Evolutionary conservation across 2,329 filamentous ascomycete species (phyloP).

Genomic region (Cercospora berteroae): DNA sequence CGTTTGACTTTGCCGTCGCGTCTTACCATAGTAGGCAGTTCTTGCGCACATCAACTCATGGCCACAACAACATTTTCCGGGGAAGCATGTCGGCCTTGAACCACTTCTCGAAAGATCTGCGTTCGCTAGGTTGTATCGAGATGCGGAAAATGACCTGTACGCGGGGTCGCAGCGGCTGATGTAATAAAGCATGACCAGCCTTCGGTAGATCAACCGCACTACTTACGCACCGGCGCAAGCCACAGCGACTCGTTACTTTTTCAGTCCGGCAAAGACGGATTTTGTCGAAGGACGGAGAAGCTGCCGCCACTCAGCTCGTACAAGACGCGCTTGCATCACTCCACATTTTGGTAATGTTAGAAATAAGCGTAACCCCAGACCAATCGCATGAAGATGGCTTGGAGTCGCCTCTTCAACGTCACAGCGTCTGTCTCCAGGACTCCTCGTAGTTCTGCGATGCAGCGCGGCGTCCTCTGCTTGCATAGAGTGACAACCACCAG

Average conservation of each 20-base stretch:
- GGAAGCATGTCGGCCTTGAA: neutral
- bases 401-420: neutral
- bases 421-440: neutral
- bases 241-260: neutral
- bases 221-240: neutral
- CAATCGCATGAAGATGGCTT: neutral
- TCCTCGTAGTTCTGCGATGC: neutral
- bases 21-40: neutral
- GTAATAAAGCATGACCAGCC: conserved; percentile 3
- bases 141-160: neutral
- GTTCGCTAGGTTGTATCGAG: neutral
- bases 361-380: neutral
- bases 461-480: neutral
- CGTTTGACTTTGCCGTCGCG: neutral
- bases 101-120: neutral
- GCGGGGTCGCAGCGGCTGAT: neutral
- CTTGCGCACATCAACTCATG: neutral
- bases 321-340: neutral
- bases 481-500: neutral
- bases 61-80: neutral
- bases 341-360: neutral
- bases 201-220: neutral
- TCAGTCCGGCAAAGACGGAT: conserved; percentile 5
- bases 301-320: neutral
- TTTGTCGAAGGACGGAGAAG: neutral